A percentile compares a stretch with the other conserved stretches of the same genome.
Conservation (phyloP, 2,329 filamentous ascomycete species). For the Calonectria hongkongensis region DNA sequence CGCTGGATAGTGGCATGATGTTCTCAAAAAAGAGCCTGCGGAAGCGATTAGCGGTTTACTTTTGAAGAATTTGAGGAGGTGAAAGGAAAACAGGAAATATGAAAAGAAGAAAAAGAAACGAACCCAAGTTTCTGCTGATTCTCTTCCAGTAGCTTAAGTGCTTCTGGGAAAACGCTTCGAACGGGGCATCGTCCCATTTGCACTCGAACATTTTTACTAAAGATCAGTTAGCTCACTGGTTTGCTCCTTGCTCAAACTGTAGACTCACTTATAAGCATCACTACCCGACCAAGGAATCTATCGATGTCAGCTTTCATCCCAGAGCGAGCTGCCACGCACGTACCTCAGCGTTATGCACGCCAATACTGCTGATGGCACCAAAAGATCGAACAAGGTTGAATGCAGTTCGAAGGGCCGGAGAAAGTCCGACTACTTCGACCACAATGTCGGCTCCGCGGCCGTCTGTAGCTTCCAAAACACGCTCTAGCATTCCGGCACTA, state of each 20-base stretch:
- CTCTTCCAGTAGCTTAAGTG: conserved; percentile 1
- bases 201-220: conserved; percentile 81
- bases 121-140: conserved; percentile 17
- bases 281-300: conserved; percentile 80
- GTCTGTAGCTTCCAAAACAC: conserved; percentile 84
- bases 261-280: conserved; percentile 74
- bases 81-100: neutral
- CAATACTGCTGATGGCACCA: conserved; percentile 84
- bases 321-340: conserved; percentile 41
- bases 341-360: conserved; percentile 84
- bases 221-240: conserved; percentile 46
- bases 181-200: conserved; percentile 88
- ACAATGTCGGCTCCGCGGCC: conserved; percentile 92
- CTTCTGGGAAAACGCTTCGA: conserved; percentile 75
- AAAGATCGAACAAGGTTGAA: conserved; percentile 84
- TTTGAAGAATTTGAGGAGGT: neutral
- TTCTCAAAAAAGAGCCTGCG: conserved; percentile 9
- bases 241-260: conserved; percentile 33
- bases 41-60: neutral
- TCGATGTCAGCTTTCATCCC: conserved; percentile 28
- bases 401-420: conserved; percentile 80
- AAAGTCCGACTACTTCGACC: conserved; percentile 85
- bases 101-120: neutral
- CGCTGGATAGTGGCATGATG: conserved; percentile 1
- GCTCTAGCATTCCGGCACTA: conserved; percentile 77